Evolutionary conservation across 768 basidiomycete genomes (phyloP).

Genomic region (Clitopilus passeckerianus): DNA sequence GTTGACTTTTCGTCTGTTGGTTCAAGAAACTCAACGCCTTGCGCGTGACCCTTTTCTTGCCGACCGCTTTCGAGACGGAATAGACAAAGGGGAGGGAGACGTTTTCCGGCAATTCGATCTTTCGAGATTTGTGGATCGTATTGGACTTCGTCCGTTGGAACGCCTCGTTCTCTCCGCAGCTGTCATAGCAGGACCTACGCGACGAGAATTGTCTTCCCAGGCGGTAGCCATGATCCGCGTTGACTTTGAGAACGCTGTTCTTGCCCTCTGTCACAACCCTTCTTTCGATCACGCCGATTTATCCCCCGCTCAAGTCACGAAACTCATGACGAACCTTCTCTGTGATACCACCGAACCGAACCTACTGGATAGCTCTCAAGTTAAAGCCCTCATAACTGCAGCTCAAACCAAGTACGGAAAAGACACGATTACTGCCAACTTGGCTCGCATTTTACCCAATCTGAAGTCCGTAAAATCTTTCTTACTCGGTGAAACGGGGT

Average conservation of each 20-base stretch:
- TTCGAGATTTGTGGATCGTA: slow-evolving; percentile 74
- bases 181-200: slow-evolving; percentile 56
- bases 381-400: slow-evolving; percentile 70
- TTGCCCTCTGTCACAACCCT: slow-evolving; percentile 73
- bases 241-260: slow-evolving; percentile 76
- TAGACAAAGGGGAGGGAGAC: slow-evolving; percentile 85
- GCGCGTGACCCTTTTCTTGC: slow-evolving; percentile 88
- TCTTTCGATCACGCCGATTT: slow-evolving; percentile 82
- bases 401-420: slow-evolving; percentile 77
- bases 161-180: slow-evolving; percentile 73
- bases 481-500: neutral
- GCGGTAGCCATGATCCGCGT: slow-evolving; percentile 65
- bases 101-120: slow-evolving; percentile 82
- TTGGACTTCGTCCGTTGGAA: slow-evolving; percentile 77
- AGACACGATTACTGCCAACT: slow-evolving; percentile 68
- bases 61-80: slow-evolving; percentile 85
- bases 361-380: slow-evolving; percentile 65
- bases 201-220: slow-evolving; percentile 54
- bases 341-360: slow-evolving; percentile 66
- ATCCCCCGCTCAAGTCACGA: slow-evolving; percentile 66
- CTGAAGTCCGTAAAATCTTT: slow-evolving; percentile 48
- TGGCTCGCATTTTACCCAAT: slow-evolving; percentile 70
- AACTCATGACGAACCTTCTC: slow-evolving; percentile 78
- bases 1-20: slow-evolving; percentile 78
- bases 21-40: slow-evolving; percentile 85